Conservation (phyloP, 2,329 filamentous ascomycete species). For the Xylariaceae sp. region DNA sequence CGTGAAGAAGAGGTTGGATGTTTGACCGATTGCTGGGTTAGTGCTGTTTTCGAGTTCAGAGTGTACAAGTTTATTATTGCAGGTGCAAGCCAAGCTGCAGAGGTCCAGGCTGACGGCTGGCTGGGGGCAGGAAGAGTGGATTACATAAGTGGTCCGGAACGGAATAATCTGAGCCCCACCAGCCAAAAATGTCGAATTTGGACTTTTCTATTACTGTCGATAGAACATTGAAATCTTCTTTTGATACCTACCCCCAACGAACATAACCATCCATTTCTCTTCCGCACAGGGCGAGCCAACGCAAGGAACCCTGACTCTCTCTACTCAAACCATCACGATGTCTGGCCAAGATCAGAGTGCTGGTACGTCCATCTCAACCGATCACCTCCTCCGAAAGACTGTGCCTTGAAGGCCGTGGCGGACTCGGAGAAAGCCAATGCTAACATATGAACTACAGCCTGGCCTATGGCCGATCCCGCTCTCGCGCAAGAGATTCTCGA, state of each 20-base stretch:
- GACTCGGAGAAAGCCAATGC: too few species aligned
- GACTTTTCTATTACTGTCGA: too few species aligned
- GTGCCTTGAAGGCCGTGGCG: too few species aligned
- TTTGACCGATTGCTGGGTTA: constrained; percentile 16
- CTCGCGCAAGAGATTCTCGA: constrained; percentile 80
- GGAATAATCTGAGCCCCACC: constrained; percentile 20
- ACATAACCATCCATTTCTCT: constrained; percentile 8
- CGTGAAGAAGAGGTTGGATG: constrained; percentile 7
- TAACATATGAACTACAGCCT: constrained; percentile 39
- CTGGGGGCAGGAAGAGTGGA: constrained; percentile 18
- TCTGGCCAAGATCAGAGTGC: constrained; percentile 23
- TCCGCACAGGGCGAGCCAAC: constrained; percentile 51
- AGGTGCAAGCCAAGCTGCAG: constrained; percentile 15
- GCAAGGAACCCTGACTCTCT: constrained; percentile 51
- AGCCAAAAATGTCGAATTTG: constrained; percentile 9
- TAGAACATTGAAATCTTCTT: too few species aligned
- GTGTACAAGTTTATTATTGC: constrained; percentile 15
- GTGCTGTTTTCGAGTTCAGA: constrained; percentile 24
- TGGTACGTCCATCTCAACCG: constrained; percentile 16
- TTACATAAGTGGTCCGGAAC: constrained; percentile 17
- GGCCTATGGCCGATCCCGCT: constrained; percentile 67
- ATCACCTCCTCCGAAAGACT: background rate
- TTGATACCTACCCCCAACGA: background rate
- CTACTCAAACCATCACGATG: constrained; percentile 18
- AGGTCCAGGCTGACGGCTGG: constrained; percentile 15